A percentile compares a stretch with the other conserved stretches of the same genome.
Conservation (phyloP, 2,329 filamentous ascomycete species). For the Fusarium austroafricanum region DNA sequence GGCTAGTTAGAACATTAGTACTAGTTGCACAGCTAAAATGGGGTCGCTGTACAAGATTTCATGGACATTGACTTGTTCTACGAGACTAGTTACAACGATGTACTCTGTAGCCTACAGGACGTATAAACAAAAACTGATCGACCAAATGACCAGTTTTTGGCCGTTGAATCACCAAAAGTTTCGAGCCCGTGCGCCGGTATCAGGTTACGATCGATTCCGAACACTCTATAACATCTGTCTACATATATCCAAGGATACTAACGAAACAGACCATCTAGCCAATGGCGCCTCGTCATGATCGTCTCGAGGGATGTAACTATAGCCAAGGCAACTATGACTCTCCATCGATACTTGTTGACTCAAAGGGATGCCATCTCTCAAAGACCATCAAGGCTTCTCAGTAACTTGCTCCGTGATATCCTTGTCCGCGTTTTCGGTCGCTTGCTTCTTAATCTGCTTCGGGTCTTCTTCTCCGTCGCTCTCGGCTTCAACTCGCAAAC, state of each 20-base stretch:
- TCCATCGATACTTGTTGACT: constrained; percentile 1
- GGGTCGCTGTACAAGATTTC: background rate
- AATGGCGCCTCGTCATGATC: constrained; percentile 2
- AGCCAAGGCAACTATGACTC: constrained; percentile 1
- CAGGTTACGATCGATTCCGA: constrained; percentile 15
- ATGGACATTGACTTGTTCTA: background rate
- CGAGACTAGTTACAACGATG: background rate
- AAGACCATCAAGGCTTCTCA: constrained; percentile 26
- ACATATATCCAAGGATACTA: constrained; percentile 32
- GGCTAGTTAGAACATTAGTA: background rate
- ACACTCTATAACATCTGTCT: constrained; percentile 20
- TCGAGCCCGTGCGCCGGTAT: constrained; percentile 11
- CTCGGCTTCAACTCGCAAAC: constrained; percentile 75
- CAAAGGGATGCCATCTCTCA: background rate
- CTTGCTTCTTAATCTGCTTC: constrained; percentile 33
- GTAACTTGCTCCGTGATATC: constrained; percentile 11
- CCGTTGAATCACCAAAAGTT: constrained; percentile 23
- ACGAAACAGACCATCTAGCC: constrained; percentile 18
- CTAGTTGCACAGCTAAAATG: background rate
- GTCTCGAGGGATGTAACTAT: constrained; percentile 14
- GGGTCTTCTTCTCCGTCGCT: constrained; percentile 75
- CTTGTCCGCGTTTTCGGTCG: constrained; percentile 25
- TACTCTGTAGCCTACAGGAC: background rate
- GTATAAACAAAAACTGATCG: constrained; percentile 24
- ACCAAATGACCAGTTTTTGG: background rate